These are phyloP conservation scores for Pezicula neosporulosa DNA, from an alignment of 2,329 filamentous ascomycete genomes.

Conservation along the genomic window DNA sequence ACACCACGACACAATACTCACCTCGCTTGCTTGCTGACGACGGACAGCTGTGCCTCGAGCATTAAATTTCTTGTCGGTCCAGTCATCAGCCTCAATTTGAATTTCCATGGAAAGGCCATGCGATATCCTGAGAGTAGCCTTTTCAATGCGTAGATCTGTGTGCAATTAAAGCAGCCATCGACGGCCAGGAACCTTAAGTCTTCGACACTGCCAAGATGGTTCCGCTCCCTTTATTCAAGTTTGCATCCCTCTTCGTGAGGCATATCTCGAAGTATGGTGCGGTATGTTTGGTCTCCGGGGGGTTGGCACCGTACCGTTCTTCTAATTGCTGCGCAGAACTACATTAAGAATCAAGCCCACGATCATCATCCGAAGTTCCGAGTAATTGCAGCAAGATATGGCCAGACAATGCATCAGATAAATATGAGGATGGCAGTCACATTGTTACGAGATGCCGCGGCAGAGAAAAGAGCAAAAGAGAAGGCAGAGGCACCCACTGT, in stretches of 20 bases:
- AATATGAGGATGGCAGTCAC: conserved; percentile 64
- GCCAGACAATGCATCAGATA: conserved; percentile 61
- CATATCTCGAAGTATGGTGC: conserved; percentile 69
- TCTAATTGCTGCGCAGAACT: conserved; percentile 45
- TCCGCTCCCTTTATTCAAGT: conserved; percentile 64
- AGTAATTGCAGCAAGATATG: conserved; percentile 56
- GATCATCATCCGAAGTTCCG: conserved; percentile 62
- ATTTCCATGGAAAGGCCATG: not conserved
- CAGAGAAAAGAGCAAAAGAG: conserved; percentile 56
- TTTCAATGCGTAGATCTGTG: not conserved
- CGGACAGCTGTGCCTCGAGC: no score
- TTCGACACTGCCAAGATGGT: conserved; percentile 46
- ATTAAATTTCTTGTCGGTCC: no score
- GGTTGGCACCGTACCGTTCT: not conserved
- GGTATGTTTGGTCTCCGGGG: conserved; percentile 39
- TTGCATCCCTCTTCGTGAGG: conserved; percentile 59
- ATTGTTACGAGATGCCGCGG: conserved; percentile 52
- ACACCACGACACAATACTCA: not conserved
- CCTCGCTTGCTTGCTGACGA: no score
- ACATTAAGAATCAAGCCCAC: conserved; percentile 62
- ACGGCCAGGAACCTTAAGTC: not conserved
- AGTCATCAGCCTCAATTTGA: not conserved
- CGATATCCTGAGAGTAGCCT: not conserved
- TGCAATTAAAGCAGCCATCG: not conserved
- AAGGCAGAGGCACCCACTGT: conserved; percentile 61